Base-by-base conservation (phyloP, 441 rosid species). In the Syzygium malaccense region DNA sequence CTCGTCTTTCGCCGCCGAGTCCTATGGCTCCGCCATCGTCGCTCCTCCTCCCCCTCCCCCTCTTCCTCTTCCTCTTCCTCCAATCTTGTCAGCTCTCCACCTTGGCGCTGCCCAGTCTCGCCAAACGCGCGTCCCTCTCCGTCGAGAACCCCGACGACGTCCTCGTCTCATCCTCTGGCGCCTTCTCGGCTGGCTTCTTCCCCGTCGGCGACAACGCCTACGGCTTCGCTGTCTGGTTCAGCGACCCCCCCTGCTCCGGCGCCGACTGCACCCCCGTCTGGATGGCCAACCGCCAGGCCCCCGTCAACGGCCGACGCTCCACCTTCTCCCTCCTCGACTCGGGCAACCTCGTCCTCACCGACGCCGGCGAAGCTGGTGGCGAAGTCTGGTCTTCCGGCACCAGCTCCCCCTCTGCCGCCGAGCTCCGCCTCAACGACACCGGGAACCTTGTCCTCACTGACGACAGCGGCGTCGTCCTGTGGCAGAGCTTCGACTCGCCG, bases 401-500 rank as follows among this genome's bases (percentile, higher is more conserved):
- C 51, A 32, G 3, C 32, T 28, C 85, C 25, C 64, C 68, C 26
- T 19, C n/a, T 26, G 49, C 66, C 37, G 85, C 68, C 19, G 28
- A 14, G 54, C 54, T 88, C 30, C 49, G 33, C 26, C 84, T 88
- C 41, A 54, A 55, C 23, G 85, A 88, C n/a, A 85, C 80, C 14
- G 89, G 89, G 55, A 85, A 88, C 51, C 89, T 88, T 33, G 17
- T 88, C 33, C 84, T 88, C 71, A 66, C 53, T 3, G 45, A 37
- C 45, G 78, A 23, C 28, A 60, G 78, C 33, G 48, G 62, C 26
- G 51, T 9, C 66, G 66, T 86, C 86, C 83, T 88, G 49, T 88
- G 89, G 89, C 89, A 88, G 85, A 88, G 89, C 87, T 88, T 88
- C n/a, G 89, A 88, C 66, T 85, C 51, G 14, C 89, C 89, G 54